Evolutionary conservation across 2,329 filamentous ascomycete species (phyloP), one percentile per base, ranked within the genome.

Genomic region (Trichoderma cornu-damae): DNA sequence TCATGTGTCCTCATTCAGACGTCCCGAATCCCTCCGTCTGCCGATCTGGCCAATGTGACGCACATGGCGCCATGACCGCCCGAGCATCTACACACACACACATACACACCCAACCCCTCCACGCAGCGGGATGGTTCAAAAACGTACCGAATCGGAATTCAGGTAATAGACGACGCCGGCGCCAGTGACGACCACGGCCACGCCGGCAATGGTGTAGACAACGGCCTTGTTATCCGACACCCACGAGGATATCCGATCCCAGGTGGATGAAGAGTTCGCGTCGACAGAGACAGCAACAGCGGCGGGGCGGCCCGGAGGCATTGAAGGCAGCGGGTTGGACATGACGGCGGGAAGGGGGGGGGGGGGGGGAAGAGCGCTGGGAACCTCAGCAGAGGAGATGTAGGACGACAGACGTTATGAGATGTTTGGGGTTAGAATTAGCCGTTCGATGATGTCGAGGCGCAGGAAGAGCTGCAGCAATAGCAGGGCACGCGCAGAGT

Each of bases 111-210:
- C 53, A 35, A 48, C 38, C 40, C 40, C 40, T 46, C 38, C 32
- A 48, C n/a, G 28, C 32, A 46, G 3, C 22, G 28, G 34, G 30
- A 50, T 35, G 26, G 24, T n/a, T n/a, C 28, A 34, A 38, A 16
- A 26, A 72, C 72, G 42, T 76, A 86, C 83, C 65, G 79, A 75
- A 65, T 81, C 79, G 61, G 73, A 77, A 62, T 77, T 88, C 64
- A 96, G 79, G 74, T 96, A 97, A 79, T 97, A 99, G 69, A 96
- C 87, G 42, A 90, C 89, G 65, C 94, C 93, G 32, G 92, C 93
- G 61, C 89, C 90, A 12, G 90, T 94, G 57, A 96, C 89, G 42
- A 96, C 90, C 47, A 96, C 83, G 54, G 93, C 93, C 60, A 96
- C 89, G 68, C 94, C 94, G 57, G 93, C 94, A 75, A 97, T 90